A percentile compares a stretch with the other conserved stretches of the same genome.
These are phyloP conservation scores for Hemerocallis citrina DNA, from an alignment of 106 monocot species.

Conservation along the genomic window DNA sequence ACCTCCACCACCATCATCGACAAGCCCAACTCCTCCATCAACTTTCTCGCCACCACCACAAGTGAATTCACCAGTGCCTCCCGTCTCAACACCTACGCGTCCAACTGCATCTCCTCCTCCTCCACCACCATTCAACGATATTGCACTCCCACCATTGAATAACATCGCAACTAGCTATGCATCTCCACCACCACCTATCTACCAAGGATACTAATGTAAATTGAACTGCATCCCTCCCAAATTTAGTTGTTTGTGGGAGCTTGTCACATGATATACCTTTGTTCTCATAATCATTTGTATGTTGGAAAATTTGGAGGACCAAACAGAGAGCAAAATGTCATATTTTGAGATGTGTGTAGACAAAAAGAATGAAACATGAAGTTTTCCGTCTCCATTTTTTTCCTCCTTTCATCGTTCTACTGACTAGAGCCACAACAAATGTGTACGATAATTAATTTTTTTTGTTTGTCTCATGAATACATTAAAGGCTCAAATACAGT, in stretches of 20 bases:
- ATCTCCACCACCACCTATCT: constrained; percentile 6
- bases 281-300: too few species aligned
- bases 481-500: too few species aligned
- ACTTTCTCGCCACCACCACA: not conserved
- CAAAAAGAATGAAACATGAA: too few species aligned
- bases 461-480: too few species aligned
- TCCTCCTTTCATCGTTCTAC: too few species aligned
- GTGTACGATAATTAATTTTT: too few species aligned
- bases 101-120: not conserved
- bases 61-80: not conserved
- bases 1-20: constrained; percentile 4
- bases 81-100: not conserved
- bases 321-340: not conserved
- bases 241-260: not conserved
- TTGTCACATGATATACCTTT: not conserved
- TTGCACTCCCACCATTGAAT: constrained; percentile 2
- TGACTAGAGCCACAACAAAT: too few species aligned
- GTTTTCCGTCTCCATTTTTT: too few species aligned
- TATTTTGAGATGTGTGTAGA: not conserved
- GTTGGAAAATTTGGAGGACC: not conserved
- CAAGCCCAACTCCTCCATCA: too few species aligned
- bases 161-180: constrained; percentile 5
- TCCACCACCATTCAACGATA: not conserved
- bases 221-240: too few species aligned
- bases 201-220: constrained; percentile 6